Evolutionary conservation across 202 grass and related monocot genomes (phyloP), one percentile per base, ranked within the genome.

Genomic region (Schoenoplectus tabernaemontani): DNA sequence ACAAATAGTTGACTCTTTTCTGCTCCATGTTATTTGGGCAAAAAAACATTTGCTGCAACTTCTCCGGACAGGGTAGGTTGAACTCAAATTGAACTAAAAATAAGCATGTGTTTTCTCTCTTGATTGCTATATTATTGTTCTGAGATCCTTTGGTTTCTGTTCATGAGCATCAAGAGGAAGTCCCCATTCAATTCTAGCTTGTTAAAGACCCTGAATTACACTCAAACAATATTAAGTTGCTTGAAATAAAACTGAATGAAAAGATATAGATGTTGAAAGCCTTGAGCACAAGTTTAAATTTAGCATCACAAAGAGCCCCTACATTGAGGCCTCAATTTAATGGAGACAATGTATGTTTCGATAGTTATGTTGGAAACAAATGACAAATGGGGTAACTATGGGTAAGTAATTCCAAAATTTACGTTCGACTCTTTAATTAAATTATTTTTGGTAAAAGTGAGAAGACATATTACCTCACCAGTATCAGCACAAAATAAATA

Each of bases 401-500:
- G 36, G n/a, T 5, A 39, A 38, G 6, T 15, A 67, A 67, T 42
- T 67, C 36, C 17, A 22, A 20, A 38, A 37, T n/a, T 16, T 56
- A 20, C 44, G 17, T 11, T 57, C 47, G 33, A 41, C 6, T 26
- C n/a, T 34, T 28, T 13, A 12, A 6, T 69, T 8, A 24, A 46
- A 37, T 53, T 47, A 81, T 50, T 22, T 63, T 69, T 53, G 36
- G 30, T 60, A 57, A 59, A 62, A 13, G 47, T 38, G 26, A 12
- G 37, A 80, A 80, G 38, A 61, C 4, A 69, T 77, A 41, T 26
- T 64, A 93, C 93, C 85, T 97, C 54, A 9, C 89, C 86, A 0
- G 87, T 87, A 6, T 97, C 95, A 63, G 85, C 87, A 39, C 95
- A 97, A 69, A 90, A 97, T 11, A 94, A 79, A 84, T 90, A 79